Percentiles rank a stretch among this genome's conserved stretches.
phyloP scores from a whole-genome alignment of 1,139 yeast genomes.

The Kodamaea plutei region DNA sequence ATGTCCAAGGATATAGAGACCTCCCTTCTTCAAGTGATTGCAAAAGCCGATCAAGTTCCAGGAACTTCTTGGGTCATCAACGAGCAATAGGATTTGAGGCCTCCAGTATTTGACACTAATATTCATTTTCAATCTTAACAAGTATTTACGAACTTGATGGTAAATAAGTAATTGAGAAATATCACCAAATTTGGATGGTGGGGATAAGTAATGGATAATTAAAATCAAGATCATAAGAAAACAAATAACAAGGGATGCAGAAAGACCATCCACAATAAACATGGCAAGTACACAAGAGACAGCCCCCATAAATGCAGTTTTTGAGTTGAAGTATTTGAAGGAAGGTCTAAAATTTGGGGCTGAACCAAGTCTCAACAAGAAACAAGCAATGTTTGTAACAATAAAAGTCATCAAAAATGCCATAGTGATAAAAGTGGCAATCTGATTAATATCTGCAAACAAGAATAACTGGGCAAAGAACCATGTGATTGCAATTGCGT shows the following conservation, averaged over 20 bases:
- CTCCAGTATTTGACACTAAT: constrained; percentile 95
- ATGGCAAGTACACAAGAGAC: constrained; percentile 70
- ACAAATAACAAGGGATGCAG: constrained; percentile 73
- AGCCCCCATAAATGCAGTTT: constrained; percentile 78
- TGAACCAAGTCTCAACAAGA: constrained; percentile 76
- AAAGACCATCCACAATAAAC: constrained; percentile 90
- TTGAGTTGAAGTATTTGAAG: constrained; percentile 76
- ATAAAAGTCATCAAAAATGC: constrained; percentile 94
- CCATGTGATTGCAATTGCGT: constrained; percentile 56
- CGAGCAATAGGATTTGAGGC: constrained; percentile 82
- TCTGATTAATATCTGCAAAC: constrained; percentile 85
- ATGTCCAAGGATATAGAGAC: constrained; percentile 87
- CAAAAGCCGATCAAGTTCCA: constrained; percentile 95
- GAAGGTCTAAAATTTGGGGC: constrained; percentile 98
- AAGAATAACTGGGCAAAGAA: constrained; percentile 75
- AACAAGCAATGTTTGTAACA: constrained; percentile 90
- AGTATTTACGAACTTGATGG: constrained; percentile 91
- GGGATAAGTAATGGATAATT: constrained; percentile 81
- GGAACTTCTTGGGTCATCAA: constrained; percentile 85
- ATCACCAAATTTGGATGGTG: constrained; percentile 97
- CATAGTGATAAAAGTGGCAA: constrained; percentile 95
- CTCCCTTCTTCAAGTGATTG: constrained; percentile 91
- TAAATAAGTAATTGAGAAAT: constrained; percentile 91
- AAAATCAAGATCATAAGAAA: constrained; percentile 64
- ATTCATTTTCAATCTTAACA: constrained; percentile 76